Evolutionary conservation across 495 filamentous ascomycete genomes (phyloP).

Genomic region (Podospora bellae-mahoneyi): DNA sequence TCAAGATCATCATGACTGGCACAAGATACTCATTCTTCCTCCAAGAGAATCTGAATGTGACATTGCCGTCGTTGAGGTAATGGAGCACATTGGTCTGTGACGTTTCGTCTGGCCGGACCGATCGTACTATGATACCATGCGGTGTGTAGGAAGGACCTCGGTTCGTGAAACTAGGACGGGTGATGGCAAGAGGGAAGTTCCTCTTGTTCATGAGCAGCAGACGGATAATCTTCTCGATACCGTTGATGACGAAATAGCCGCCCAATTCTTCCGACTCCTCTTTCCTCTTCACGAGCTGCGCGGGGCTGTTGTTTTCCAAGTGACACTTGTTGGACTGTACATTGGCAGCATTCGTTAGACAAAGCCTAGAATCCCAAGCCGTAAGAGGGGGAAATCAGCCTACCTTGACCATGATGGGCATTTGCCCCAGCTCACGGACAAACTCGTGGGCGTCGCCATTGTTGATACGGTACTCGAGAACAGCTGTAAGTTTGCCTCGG

Average conservation of each 20-base stretch:
- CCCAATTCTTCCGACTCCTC: constrained; percentile 92
- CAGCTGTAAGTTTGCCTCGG: constrained; percentile 75
- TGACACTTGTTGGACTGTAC: constrained; percentile 80
- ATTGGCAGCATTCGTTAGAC: constrained; percentile 18
- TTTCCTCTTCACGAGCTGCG: constrained; percentile 75
- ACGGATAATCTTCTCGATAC: constrained; percentile 93
- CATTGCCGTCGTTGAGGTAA: constrained; percentile 90
- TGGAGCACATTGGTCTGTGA: constrained; percentile 97
- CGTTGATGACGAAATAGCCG: constrained; percentile 93
- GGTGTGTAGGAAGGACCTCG: constrained; percentile 83
- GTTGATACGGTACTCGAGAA: constrained; percentile 80
- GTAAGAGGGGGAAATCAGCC: constrained; percentile 5
- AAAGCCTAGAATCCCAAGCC: background rate
- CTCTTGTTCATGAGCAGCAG: constrained; percentile 82
- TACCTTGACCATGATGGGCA: constrained; percentile 92
- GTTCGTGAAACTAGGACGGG: constrained; percentile 79
- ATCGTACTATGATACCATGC: constrained; percentile 85
- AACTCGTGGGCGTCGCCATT: constrained; percentile 76
- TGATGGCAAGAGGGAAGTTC: constrained; percentile 92
- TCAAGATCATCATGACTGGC: constrained; percentile 93
- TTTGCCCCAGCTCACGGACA: constrained; percentile 76
- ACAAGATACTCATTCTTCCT: constrained; percentile 93
- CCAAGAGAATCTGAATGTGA: constrained; percentile 97
- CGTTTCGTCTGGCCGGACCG: constrained; percentile 89
- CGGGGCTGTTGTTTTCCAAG: constrained; percentile 76